Conservation (phyloP, 2,329 filamentous ascomycete genomes). For the Sordariomycetes sp. region DNA sequence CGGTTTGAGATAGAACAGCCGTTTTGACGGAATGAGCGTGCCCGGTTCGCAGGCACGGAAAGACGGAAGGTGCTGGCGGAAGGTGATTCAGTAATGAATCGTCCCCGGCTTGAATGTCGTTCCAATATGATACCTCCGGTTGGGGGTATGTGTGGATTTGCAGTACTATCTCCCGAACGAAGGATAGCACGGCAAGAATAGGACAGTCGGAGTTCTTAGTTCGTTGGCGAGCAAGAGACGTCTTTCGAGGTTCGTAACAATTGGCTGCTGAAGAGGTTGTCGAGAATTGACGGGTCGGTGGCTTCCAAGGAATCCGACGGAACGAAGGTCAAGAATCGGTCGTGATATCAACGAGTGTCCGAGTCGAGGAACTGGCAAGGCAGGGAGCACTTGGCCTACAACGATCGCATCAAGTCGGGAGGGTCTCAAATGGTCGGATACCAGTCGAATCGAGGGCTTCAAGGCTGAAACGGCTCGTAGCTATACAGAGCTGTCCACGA, state of each 20-base stretch:
- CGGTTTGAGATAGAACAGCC: constrained; percentile 67
- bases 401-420: background rate
- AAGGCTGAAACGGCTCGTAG: background rate
- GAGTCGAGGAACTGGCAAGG: background rate
- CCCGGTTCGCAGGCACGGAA: constrained; percentile 35
- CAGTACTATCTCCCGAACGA: background rate
- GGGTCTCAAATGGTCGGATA: background rate
- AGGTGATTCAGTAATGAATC: background rate
- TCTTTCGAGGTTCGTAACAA: background rate
- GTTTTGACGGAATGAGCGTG: constrained; percentile 61
- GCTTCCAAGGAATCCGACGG: background rate
- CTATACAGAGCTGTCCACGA: background rate
- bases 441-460: background rate
- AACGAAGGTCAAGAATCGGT: background rate
- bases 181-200: background rate
- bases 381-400: background rate
- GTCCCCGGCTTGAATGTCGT: background rate
- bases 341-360: background rate
- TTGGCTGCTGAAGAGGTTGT: background rate
- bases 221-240: background rate
- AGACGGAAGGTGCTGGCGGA: background rate
- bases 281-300: background rate
- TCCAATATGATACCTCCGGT: background rate
- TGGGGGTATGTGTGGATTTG: background rate
- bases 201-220: background rate